Evolutionary conservation across 345 rosid genomes (phyloP).

Genomic region (Heritiera fomes): DNA sequence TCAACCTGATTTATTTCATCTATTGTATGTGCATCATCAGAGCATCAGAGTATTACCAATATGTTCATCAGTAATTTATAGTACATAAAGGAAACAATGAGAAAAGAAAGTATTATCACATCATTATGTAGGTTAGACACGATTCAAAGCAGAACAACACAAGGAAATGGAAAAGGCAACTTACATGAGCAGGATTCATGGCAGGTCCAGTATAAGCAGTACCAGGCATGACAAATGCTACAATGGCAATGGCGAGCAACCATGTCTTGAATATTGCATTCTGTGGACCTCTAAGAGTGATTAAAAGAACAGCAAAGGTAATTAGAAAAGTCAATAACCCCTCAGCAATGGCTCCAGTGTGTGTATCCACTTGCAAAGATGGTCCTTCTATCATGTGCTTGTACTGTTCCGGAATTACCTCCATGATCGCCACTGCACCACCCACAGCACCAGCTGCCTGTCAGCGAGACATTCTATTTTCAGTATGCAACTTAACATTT

Average conservation of each 20-base stretch:
- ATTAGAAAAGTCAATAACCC: slow-evolving; percentile 77
- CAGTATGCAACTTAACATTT: neutral
- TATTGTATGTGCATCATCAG: too few relatives aligned
- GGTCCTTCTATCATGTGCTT: slow-evolving; percentile 79
- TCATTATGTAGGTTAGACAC: neutral
- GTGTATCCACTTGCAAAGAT: slow-evolving; percentile 65
- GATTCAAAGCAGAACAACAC: neutral
- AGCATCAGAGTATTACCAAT: too few relatives aligned
- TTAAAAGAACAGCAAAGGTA: slow-evolving; percentile 64
- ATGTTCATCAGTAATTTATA: neutral
- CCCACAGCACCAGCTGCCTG: slow-evolving; percentile 97
- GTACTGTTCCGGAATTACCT: slow-evolving; percentile 69
- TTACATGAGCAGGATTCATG: slow-evolving; percentile 99
- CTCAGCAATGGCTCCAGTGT: slow-evolving; percentile 86
- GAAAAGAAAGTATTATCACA: neutral
- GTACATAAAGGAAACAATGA: neutral
- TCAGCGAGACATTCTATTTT: slow-evolving; percentile 13
- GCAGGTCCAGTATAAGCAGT: slow-evolving; percentile 80
- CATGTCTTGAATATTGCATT: slow-evolving; percentile 50
- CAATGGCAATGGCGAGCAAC: slow-evolving; percentile 68
- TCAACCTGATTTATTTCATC: too few relatives aligned
- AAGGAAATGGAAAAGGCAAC: slow-evolving; percentile 30
- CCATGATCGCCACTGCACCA: slow-evolving; percentile 76
- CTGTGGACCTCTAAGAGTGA: slow-evolving; percentile 75
- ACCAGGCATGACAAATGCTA: slow-evolving; percentile 60